These are phyloP conservation scores for Balakata baccata DNA, from an alignment of 345 rosid species.

Conservation along the genomic window DNA sequence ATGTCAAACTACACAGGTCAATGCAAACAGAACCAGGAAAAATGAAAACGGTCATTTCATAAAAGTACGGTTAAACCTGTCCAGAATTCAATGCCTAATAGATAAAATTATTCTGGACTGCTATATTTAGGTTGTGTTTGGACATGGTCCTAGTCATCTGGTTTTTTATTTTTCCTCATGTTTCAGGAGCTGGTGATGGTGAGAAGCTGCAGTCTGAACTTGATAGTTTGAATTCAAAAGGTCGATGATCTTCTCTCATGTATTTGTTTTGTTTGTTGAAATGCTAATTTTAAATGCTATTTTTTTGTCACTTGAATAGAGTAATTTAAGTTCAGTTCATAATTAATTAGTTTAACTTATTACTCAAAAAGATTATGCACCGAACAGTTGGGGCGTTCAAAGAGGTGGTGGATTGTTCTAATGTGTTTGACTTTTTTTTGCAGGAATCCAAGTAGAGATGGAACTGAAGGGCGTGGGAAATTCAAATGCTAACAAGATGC, in stretches of 20 bases:
- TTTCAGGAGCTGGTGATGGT: conserved; percentile 47
- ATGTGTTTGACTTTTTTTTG: not conserved
- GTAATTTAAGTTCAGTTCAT: not conserved
- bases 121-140: not conserved
- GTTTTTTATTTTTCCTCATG: conserved; percentile 5
- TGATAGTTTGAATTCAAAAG: conserved; percentile 67
- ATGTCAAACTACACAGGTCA: too few relatives aligned
- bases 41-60: too few relatives aligned
- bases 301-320: not conserved
- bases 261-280: not conserved
- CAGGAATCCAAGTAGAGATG: conserved; percentile 76
- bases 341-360: not conserved
- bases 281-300: not conserved
- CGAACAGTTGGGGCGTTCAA: too few relatives aligned
- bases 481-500: conserved; percentile 46
- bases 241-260: conserved; percentile 27
- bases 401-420: not conserved
- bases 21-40: too few relatives aligned
- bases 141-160: too few relatives aligned
- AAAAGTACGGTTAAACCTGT: not conserved
- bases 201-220: conserved; percentile 70
- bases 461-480: conserved; percentile 58
- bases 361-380: not conserved
- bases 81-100: not conserved
- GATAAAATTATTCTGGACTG: not conserved